Conservation (phyloP, 768 basidiomycete genomes). For the Boletus vinaceobasis region DNA sequence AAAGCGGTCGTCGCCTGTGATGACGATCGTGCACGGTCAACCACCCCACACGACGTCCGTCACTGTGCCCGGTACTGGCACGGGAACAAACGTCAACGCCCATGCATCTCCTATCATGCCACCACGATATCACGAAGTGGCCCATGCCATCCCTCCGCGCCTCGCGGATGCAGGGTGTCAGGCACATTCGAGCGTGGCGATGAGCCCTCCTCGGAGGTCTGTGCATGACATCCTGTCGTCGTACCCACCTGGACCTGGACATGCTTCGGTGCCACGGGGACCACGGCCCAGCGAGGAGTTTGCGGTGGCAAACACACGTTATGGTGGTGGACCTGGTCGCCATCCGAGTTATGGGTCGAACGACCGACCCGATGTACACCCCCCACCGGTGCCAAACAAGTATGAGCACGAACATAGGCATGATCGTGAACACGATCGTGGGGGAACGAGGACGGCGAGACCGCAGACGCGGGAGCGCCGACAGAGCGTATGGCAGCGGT, state of each 20-base stretch:
- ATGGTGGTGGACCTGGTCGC: not conserved
- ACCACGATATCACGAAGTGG: conserved; percentile 21
- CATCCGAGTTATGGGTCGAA: conserved; percentile 2
- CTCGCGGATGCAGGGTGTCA: conserved; percentile 26
- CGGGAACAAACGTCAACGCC: conserved; percentile 6
- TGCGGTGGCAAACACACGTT: conserved; percentile 6
- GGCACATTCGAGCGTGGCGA: conserved; percentile 14
- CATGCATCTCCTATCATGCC: conserved; percentile 12
- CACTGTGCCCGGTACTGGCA: not conserved
- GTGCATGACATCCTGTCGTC: conserved; percentile 9
- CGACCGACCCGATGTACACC: conserved; percentile 4
- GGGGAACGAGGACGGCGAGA: not conserved
- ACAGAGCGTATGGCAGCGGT: conserved; percentile 25
- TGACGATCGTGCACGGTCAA: conserved; percentile 9
- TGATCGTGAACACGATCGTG: not conserved
- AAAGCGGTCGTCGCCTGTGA: conserved; percentile 14
- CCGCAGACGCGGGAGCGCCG: conserved; percentile 14
- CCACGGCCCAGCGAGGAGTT: conserved; percentile 13
- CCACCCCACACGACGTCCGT: not conserved
- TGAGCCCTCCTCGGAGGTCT: conserved; percentile 17
- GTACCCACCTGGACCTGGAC: not conserved
- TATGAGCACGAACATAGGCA: conserved; percentile 4
- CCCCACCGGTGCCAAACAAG: not conserved
- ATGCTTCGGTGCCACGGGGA: conserved; percentile 1
- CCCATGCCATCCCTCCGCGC: conserved; percentile 9